Evolutionary conservation across 495 filamentous ascomycete genomes (phyloP).

Genomic region (Recurvomyces mirabilis): DNA sequence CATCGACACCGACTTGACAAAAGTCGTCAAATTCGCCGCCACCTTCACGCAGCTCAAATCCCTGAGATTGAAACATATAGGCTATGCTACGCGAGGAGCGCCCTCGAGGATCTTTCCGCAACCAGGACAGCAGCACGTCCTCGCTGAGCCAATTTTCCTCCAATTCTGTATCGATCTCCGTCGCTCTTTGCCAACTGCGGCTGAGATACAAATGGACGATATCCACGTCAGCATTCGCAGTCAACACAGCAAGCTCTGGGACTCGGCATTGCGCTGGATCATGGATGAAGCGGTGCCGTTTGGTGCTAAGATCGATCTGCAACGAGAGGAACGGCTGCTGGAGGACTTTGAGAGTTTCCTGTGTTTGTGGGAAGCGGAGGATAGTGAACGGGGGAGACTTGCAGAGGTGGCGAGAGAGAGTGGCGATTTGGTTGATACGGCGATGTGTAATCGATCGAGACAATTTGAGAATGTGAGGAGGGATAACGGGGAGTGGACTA

Average conservation of each 20-base stretch:
- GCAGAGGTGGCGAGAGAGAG: not conserved
- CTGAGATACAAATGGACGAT: not conserved
- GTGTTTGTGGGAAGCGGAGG: conserved; percentile 12
- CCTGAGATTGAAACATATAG: not conserved
- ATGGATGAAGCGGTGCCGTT: conserved; percentile 5
- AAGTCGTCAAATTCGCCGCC: not conserved
- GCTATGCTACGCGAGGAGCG: not conserved
- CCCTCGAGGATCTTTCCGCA: conserved; percentile 1
- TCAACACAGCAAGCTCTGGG: not conserved
- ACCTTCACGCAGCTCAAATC: not conserved
- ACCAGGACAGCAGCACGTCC: not conserved
- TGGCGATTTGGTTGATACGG: conserved; percentile 11
- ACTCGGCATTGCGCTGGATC: conserved; percentile 7
- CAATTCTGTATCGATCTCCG: not conserved
- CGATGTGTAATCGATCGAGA: conserved; percentile 13
- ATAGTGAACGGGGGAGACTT: not conserved
- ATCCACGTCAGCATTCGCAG: not conserved
- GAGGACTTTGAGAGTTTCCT: conserved; percentile 17
- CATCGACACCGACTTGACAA: not conserved
- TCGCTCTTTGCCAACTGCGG: not conserved
- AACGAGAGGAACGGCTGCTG: conserved; percentile 7
- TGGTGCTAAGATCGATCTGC: not conserved
- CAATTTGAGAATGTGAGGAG: conserved; percentile 8
- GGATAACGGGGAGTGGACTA: not conserved
- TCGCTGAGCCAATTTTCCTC: not conserved